Evolutionary conservation across 257 asterid species (phyloP).

Genomic region (Salvia splendens): DNA sequence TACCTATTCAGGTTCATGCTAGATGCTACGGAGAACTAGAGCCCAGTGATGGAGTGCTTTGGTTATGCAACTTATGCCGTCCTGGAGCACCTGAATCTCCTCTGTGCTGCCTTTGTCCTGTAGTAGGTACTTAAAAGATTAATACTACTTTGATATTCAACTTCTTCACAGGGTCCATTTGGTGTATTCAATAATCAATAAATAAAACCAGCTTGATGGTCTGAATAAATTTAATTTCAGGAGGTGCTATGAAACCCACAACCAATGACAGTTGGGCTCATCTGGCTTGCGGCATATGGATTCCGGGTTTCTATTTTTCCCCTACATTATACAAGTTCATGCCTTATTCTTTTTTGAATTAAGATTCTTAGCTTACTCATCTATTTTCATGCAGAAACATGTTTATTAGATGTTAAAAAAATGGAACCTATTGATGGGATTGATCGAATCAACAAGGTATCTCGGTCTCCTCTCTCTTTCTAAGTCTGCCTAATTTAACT

Average conservation of each 20-base stretch:
- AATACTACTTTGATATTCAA: slow-evolving; percentile 18
- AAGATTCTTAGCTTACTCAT: slow-evolving; percentile 21
- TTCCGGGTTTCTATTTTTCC: slow-evolving; percentile 68
- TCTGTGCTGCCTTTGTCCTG: slow-evolving; percentile 92
- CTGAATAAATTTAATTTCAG: slow-evolving; percentile 47
- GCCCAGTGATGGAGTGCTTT: slow-evolving; percentile 79
- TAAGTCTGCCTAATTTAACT: slow-evolving; percentile 14
- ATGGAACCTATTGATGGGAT: slow-evolving; percentile 99
- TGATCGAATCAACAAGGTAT: slow-evolving; percentile 79
- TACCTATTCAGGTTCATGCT: slow-evolving; percentile 84
- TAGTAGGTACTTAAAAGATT: slow-evolving; percentile 57
- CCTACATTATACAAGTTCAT: neutral
- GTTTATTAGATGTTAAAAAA: slow-evolving; percentile 79
- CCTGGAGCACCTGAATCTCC: slow-evolving; percentile 86
- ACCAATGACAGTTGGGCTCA: slow-evolving; percentile 99
- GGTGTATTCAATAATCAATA: slow-evolving; percentile 20
- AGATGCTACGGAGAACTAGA: slow-evolving; percentile 95
- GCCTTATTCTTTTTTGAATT: slow-evolving; percentile 3
- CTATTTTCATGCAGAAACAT: slow-evolving; percentile 71
- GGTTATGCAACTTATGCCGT: slow-evolving; percentile 98
- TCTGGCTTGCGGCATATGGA: slow-evolving; percentile 99
- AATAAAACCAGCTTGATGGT: slow-evolving; percentile 24
- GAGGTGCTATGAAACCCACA: slow-evolving; percentile 99
- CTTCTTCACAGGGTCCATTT: slow-evolving; percentile 31
- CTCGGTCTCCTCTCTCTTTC: slow-evolving; percentile 24